phyloP scores from a whole-genome alignment of 148 eudicot species.

The Rhododendron vialii region DNA sequence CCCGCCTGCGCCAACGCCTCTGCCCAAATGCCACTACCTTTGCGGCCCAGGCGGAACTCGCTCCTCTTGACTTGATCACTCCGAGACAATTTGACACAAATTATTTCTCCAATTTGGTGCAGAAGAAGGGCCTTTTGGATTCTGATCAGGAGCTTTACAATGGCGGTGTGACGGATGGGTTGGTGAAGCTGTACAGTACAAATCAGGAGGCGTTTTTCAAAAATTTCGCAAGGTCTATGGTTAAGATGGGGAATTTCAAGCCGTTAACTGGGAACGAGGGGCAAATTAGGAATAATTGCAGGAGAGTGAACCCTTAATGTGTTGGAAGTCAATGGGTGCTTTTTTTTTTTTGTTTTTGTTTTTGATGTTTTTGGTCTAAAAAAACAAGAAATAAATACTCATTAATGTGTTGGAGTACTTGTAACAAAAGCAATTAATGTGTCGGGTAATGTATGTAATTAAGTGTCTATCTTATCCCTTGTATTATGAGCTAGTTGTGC shows the following conservation, averaged over 20 bases:
- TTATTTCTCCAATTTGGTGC: constrained; percentile 44
- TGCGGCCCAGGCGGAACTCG: constrained; percentile 41
- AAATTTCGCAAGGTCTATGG: constrained; percentile 44
- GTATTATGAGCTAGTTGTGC: too few species aligned
- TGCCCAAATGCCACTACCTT: neutral
- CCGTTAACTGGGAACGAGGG: constrained; percentile 44
- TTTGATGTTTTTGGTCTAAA: too few species aligned
- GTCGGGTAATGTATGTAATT: neutral
- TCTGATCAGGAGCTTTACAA: constrained; percentile 56
- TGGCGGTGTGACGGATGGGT: constrained; percentile 43
- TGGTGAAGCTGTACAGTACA: constrained; percentile 34
- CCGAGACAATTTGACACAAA: constrained; percentile 39
- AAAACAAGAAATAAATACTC: neutral
- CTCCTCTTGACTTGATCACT: constrained; percentile 41
- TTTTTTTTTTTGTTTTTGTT: neutral
- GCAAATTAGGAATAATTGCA: constrained; percentile 35
- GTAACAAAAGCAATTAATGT: neutral
- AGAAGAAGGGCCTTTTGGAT: constrained; percentile 42
- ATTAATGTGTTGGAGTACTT: too few species aligned
- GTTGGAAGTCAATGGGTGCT: neutral
- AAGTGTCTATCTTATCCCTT: too few species aligned
- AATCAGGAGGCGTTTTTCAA: constrained; percentile 24
- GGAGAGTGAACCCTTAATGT: constrained; percentile 7
- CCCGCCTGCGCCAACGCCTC: constrained; percentile 15
- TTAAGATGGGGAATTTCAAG: constrained; percentile 52